A percentile compares a stretch with the other conserved stretches of the same genome.
These are phyloP conservation scores for Plantago major DNA, from an alignment of 257 asterid species.

Conservation along the genomic window DNA sequence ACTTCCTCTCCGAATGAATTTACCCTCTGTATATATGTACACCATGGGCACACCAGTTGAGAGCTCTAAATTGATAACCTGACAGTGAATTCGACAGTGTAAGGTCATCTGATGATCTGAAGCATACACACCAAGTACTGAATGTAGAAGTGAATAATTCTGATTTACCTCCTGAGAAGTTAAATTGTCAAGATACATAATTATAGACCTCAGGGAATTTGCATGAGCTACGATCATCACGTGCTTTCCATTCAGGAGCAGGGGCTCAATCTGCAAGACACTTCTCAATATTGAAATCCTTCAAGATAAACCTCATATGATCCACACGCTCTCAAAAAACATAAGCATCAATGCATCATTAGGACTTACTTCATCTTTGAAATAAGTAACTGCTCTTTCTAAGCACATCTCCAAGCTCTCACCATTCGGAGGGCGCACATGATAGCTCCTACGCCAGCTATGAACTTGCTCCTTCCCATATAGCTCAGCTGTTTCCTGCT, in stretches of 20 bases:
- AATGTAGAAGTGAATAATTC: neutral
- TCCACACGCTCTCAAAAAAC: neutral
- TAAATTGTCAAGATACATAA: slow-evolving; percentile 85
- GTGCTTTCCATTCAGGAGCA: slow-evolving; percentile 59
- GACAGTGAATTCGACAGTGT: slow-evolving; percentile 14
- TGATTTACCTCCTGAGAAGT: slow-evolving; percentile 71
- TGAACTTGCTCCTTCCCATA: slow-evolving; percentile 86
- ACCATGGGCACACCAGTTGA: slow-evolving; percentile 96
- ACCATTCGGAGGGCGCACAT: slow-evolving; percentile 89
- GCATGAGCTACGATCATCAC: slow-evolving; percentile 96
- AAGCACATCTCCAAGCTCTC: slow-evolving; percentile 98
- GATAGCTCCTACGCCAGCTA: slow-evolving; percentile 91
- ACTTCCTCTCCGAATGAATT: slow-evolving; percentile 75
- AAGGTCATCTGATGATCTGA: neutral
- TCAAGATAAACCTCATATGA: neutral
- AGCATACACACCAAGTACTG: neutral
- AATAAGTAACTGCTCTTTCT: slow-evolving; percentile 81
- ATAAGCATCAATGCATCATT: neutral
- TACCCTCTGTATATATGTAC: slow-evolving; percentile 60
- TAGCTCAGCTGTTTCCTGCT: slow-evolving; percentile 78
- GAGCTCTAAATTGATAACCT: slow-evolving; percentile 90
- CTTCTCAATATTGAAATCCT: slow-evolving; percentile 10
- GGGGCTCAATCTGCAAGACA: slow-evolving; percentile 72
- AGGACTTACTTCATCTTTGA: slow-evolving; percentile 66
- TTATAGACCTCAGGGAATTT: slow-evolving; percentile 84